Conservation (phyloP, 1,139 yeast species). For the Taphrina deformans region DNA sequence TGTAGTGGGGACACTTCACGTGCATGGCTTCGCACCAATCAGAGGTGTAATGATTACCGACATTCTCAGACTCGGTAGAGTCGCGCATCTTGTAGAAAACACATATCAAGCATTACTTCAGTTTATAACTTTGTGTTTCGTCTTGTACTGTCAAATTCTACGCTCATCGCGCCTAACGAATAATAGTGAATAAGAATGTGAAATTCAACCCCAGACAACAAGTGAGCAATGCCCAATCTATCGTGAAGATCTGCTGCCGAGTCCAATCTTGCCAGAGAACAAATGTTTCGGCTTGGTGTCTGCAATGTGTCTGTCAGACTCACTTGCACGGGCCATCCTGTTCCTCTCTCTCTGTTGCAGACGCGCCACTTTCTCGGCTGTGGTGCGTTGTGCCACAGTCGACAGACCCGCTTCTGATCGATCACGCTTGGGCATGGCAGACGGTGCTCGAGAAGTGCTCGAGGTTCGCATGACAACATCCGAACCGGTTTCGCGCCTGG, state of each 20-base stretch:
- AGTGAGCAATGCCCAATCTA: not conserved
- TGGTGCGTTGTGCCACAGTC: constrained; percentile 76
- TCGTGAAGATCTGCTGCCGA: constrained; percentile 23
- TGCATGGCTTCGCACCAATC: not conserved
- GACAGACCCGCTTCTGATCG: constrained; percentile 80
- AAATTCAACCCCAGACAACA: not conserved
- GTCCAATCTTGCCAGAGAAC: constrained; percentile 72
- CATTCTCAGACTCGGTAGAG: too few species aligned
- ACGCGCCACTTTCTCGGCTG: constrained; percentile 85
- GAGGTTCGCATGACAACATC: constrained; percentile 68
- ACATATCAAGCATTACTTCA: too few species aligned
- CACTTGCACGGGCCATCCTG: constrained; percentile 90
- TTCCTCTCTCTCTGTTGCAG: constrained; percentile 91
- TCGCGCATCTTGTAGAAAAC: too few species aligned
- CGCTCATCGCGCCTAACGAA: constrained; percentile 1
- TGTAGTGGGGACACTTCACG: not conserved
- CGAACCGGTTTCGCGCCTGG: constrained; percentile 61
- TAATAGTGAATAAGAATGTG: not conserved
- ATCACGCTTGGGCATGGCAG: constrained; percentile 61
- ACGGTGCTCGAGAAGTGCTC: constrained; percentile 47
- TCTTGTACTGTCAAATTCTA: too few species aligned
- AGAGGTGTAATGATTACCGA: too few species aligned
- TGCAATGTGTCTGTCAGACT: constrained; percentile 87
- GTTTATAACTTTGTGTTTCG: too few species aligned
- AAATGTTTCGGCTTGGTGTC: constrained; percentile 89